A percentile compares a stretch with the other conserved stretches of the same genome.
phyloP scores from a whole-genome alignment of 116 monocot species.

The Zostera marina region DNA sequence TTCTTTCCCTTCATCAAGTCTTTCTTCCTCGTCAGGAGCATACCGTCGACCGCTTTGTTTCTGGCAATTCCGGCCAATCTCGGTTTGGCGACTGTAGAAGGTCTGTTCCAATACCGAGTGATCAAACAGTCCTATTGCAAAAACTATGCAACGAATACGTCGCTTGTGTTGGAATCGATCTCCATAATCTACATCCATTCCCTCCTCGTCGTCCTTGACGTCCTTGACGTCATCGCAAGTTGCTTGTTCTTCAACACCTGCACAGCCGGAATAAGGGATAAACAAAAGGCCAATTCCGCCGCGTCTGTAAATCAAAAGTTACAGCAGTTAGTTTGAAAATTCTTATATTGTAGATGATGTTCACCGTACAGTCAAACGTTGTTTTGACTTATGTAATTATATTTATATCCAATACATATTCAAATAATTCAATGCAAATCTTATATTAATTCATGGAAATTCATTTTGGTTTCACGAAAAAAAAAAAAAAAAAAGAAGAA shows the following conservation, averaged over 20 bases:
- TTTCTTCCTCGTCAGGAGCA: slow-evolving; percentile 37
- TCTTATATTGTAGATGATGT: no score
- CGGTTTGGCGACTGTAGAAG: slow-evolving; percentile 43
- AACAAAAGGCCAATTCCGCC: neutral
- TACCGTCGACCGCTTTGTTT: slow-evolving; percentile 24
- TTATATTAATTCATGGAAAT: no score
- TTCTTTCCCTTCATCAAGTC: slow-evolving; percentile 36
- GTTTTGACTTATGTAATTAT: no score
- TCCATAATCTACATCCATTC: slow-evolving; percentile 55
- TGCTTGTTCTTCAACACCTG: slow-evolving; percentile 62
- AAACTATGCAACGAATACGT: slow-evolving; percentile 3
- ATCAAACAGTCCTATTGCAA: slow-evolving; percentile 21
- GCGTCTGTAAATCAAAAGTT: no score
- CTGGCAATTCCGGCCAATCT: slow-evolving; percentile 48
- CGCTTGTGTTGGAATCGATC: slow-evolving; percentile 35
- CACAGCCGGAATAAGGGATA: slow-evolving; percentile 1
- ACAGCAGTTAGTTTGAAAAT: no score
- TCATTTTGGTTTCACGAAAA: no score
- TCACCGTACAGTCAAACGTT: no score
- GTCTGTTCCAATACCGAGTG: slow-evolving; percentile 64
- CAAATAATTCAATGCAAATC: no score
- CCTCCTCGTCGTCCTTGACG: slow-evolving; percentile 42
- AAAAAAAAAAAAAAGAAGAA: no score
- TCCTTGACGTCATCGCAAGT: slow-evolving; percentile 46
- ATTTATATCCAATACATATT: no score